Percentiles rank a stretch among this genome's conserved stretches.
Evolutionary conservation across 1,139 yeast species (phyloP).

Genomic region (Debaryomycetaceae sp.): DNA sequence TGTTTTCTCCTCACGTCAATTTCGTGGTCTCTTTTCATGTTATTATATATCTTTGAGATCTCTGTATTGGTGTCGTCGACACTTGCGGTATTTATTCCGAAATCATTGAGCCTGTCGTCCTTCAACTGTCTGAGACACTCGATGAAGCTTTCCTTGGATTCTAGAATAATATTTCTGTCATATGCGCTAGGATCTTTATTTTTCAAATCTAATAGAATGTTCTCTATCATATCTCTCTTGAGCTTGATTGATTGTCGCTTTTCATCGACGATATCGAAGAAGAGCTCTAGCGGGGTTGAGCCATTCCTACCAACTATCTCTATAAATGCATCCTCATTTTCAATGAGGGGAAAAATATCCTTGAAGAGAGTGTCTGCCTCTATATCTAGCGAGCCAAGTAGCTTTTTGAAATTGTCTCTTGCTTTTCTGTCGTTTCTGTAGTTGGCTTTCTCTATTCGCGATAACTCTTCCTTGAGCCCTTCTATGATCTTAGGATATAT

Average conservation of each 20-base stretch:
- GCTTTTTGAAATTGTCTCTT: slow-evolving; percentile 52
- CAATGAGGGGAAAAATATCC: slow-evolving; percentile 50
- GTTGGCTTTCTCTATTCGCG: slow-evolving; percentile 35
- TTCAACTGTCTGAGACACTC: slow-evolving; percentile 14
- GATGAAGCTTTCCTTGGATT: slow-evolving; percentile 18
- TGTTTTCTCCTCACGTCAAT: slow-evolving; percentile 11
- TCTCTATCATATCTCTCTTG: slow-evolving; percentile 58
- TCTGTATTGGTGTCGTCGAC: slow-evolving; percentile 20
- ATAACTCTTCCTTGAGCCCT: slow-evolving; percentile 33
- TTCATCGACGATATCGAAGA: slow-evolving; percentile 72
- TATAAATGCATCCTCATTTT: slow-evolving; percentile 56
- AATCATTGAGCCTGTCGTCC: slow-evolving; percentile 26
- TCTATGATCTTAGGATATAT: slow-evolving; percentile 37
- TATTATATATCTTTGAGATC: slow-evolving; percentile 18
- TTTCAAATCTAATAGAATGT: slow-evolving; percentile 38
- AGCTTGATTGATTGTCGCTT: slow-evolving; percentile 54
- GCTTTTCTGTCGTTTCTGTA: slow-evolving; percentile 61
- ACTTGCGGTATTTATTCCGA: slow-evolving; percentile 11
- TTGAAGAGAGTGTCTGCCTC: slow-evolving; percentile 59
- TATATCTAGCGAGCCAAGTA: slow-evolving; percentile 41
- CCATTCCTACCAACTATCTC: slow-evolving; percentile 75
- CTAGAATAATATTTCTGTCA: slow-evolving; percentile 15
- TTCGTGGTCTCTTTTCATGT: slow-evolving; percentile 22
- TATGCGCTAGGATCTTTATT: slow-evolving; percentile 7
- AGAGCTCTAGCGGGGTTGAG: slow-evolving; percentile 73